phyloP scores from a whole-genome alignment of 2,329 filamentous ascomycete genomes.

The Alternaria consortialis region DNA sequence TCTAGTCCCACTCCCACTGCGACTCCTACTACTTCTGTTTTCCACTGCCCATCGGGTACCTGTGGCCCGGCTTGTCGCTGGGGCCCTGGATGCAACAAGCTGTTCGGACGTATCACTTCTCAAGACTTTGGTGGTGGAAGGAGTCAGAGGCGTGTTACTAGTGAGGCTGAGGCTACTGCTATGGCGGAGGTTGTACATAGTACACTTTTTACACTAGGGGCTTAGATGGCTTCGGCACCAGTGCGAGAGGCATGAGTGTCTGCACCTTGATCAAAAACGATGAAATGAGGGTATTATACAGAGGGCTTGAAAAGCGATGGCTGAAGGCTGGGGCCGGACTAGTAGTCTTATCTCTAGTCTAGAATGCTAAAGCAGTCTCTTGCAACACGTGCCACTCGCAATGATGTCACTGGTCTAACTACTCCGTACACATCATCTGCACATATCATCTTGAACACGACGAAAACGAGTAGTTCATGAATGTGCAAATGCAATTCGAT shows the following conservation, averaged over 20 bases:
- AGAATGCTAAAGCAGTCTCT: neutral
- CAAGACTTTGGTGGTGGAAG: neutral
- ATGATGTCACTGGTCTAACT: neutral
- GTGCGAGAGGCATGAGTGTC: neutral
- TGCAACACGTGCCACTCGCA: neutral
- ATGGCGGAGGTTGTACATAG: neutral
- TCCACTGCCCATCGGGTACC: neutral
- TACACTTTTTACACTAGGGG: neutral
- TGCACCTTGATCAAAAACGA: neutral
- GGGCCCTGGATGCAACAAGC: neutral
- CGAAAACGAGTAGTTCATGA: neutral
- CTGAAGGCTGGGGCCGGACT: too few species aligned
- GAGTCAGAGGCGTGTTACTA: neutral
- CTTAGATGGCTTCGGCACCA: neutral
- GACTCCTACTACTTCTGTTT: neutral
- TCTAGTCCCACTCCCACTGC: neutral
- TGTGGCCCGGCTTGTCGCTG: neutral
- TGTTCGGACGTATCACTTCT: neutral
- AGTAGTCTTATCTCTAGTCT: neutral
- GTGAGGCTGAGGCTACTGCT: neutral
- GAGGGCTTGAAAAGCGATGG: neutral
- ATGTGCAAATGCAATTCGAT: neutral
- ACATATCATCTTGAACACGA: neutral
- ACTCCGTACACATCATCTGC: neutral
- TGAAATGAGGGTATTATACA: neutral